phyloP scores from a whole-genome alignment of 1,284 basidiomycete species.

The Irpex sp. region DNA sequence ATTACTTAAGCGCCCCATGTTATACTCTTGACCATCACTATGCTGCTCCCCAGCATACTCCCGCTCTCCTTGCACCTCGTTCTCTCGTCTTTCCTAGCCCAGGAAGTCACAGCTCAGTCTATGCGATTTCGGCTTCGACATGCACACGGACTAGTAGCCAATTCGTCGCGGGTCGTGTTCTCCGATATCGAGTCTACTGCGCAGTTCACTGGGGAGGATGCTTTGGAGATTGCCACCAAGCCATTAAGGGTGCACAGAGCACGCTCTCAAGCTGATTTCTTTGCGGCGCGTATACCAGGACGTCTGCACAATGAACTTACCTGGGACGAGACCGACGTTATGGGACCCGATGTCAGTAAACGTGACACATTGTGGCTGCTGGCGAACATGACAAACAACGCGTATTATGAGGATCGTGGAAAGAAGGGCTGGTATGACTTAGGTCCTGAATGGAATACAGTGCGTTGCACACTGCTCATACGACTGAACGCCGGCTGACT shows the following conservation, averaged over 20 bases:
- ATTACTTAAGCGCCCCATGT: not conserved
- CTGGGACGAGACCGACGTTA: conserved; percentile 63
- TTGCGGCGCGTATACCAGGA: conserved; percentile 45
- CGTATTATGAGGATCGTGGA: conserved; percentile 62
- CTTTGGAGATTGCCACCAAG: conserved; percentile 25
- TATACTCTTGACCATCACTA: not conserved
- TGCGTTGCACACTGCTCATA: conserved; percentile 30
- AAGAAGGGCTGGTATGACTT: conserved; percentile 79
- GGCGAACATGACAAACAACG: conserved; percentile 94
- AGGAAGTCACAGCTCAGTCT: conserved; percentile 15
- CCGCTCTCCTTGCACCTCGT: not conserved
- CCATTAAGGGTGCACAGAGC: conserved; percentile 43
- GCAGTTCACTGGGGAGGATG: not conserved
- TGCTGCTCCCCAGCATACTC: not conserved
- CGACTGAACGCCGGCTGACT: not conserved
- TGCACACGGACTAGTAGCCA: conserved; percentile 43
- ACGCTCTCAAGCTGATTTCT: conserved; percentile 46
- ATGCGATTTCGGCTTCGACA: conserved; percentile 63
- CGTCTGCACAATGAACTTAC: conserved; percentile 29
- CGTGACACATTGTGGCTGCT: conserved; percentile 77
- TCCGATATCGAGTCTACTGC: not conserved
- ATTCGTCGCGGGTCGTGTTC: conserved; percentile 10
- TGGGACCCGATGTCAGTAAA: conserved; percentile 71
- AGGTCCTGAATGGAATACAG: conserved; percentile 58
- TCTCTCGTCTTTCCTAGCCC: not conserved